Conservation (phyloP, 2,329 filamentous ascomycete species). For the Ceratocystis huliohia region DNA sequence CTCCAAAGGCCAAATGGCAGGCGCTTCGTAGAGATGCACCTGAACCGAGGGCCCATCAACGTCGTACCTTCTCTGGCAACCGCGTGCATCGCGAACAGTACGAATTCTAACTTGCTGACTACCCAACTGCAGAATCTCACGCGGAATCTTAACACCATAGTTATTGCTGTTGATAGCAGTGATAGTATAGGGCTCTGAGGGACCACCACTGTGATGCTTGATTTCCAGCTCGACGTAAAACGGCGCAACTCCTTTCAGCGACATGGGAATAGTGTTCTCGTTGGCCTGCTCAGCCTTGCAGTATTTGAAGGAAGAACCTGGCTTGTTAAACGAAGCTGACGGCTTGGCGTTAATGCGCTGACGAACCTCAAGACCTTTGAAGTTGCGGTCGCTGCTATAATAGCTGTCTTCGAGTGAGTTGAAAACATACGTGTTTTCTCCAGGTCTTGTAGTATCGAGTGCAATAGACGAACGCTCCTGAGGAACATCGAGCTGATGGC, state of each 20-base stretch:
- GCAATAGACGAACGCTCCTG: constrained; percentile 64
- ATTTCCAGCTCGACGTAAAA: constrained; percentile 88
- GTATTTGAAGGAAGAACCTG: constrained; percentile 89
- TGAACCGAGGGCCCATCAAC: constrained; percentile 63
- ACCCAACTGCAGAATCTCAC: constrained; percentile 73
- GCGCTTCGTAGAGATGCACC: constrained; percentile 85
- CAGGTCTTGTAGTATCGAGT: constrained; percentile 75
- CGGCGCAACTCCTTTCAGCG: constrained; percentile 67
- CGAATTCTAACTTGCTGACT: constrained; percentile 79
- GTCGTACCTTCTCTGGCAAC: constrained; percentile 70
- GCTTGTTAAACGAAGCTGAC: constrained; percentile 66
- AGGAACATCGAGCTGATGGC: constrained; percentile 64
- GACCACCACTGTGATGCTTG: constrained; percentile 72
- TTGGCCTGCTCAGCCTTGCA: constrained; percentile 72
- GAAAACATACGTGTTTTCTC: constrained; percentile 78
- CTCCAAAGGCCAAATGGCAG: constrained; percentile 78
- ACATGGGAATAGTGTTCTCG: constrained; percentile 80
- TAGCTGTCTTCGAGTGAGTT: constrained; percentile 69
- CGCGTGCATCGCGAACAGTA: constrained; percentile 74
- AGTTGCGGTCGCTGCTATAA: constrained; percentile 62
- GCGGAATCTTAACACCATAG: constrained; percentile 73
- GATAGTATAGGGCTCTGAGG: constrained; percentile 69
- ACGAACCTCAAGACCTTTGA: constrained; percentile 55
- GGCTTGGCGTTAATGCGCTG: constrained; percentile 80
- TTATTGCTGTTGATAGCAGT: constrained; percentile 62